These are phyloP conservation scores for Crataegus laevigata DNA, from an alignment of 306 rosid genomes.

Conservation along the genomic window DNA sequence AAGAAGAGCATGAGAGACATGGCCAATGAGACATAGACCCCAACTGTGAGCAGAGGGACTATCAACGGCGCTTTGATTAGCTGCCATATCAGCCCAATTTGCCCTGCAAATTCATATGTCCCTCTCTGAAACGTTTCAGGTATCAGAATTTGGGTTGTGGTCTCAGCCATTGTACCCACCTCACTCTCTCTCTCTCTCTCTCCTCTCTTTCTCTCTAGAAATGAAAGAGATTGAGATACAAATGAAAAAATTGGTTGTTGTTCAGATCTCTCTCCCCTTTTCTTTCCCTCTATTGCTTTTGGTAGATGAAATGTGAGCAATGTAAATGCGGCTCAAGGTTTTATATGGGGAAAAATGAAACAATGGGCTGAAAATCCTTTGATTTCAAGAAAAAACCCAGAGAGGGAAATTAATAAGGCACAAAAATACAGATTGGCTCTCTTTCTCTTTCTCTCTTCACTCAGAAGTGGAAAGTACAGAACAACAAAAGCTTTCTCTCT, in stretches of 20 bases:
- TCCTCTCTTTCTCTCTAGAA: constrained; percentile 4
- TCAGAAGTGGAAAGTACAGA: constrained; percentile 3
- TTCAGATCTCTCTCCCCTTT: background rate
- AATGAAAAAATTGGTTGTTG: background rate
- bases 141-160: constrained; percentile 34
- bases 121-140: constrained; percentile 57
- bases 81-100: constrained; percentile 71
- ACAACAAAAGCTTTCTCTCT: background rate
- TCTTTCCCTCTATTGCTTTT: background rate
- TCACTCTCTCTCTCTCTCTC: constrained; percentile 5
- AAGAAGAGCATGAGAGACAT: constrained; percentile 93
- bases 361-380: background rate
- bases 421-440: background rate
- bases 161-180: constrained; percentile 46
- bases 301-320: background rate
- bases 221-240: background rate
- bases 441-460: background rate
- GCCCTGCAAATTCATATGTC: constrained; percentile 45
- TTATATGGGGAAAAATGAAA: background rate
- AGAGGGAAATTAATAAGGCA: background rate
- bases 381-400: background rate
- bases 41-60: constrained; percentile 63
- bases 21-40: constrained; percentile 57
- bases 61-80: constrained; percentile 80
- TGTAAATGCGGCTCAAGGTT: background rate